Evolutionary conservation across 495 filamentous ascomycete genomes (phyloP), one percentile per base, ranked within the genome.

Genomic region (Aspergillus nidulans): DNA sequence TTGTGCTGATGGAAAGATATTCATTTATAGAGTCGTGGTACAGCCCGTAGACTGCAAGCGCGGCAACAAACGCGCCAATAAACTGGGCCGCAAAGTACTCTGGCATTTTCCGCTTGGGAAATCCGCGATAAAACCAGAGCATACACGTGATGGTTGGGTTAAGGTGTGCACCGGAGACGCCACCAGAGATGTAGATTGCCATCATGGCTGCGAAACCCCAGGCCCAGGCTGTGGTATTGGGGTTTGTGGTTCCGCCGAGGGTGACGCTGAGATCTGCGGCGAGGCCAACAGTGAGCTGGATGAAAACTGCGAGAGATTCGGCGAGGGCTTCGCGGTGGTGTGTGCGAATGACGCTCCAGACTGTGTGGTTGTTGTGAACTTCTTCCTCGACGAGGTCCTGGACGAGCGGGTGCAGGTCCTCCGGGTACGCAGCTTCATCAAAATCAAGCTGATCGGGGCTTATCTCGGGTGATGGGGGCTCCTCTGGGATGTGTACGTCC

Each of bases 171-270:
- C 78, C 78, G 1, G 78, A 81, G n/a, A 81, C 69, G 55, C 77
- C 78, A 68, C 78, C 77, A 23, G 68, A 76, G 20, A 85, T 73
- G 52, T 82, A 82, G 42, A 83, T 81, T 9, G 70, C 81, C 40
- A 82, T 73, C 80, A 83, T 83, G 25, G 75, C 76, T 10, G 75
- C 78, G 6, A 82, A 65, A 1, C 80, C 80, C 80, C 80, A 84
- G 8, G 75, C 72, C 77, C 76, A 81, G 18, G 67, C 72, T 4
- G 74, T 76, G 3, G 75, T 76, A 52, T 74, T 73, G 15, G 80
- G 80, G 36, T 75, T 71, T 3, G 71, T 73, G 1, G 57, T 57
- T 2, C 67, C 55, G 18, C 73, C 75, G 6, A 77, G 56, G 6
- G 74, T 77, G 16, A 81, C 79, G 0, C 73, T 63, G 12, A 82